Evolutionary conservation across 345 rosid genomes (phyloP).

Genomic region (Euphorbia tirucalli): DNA sequence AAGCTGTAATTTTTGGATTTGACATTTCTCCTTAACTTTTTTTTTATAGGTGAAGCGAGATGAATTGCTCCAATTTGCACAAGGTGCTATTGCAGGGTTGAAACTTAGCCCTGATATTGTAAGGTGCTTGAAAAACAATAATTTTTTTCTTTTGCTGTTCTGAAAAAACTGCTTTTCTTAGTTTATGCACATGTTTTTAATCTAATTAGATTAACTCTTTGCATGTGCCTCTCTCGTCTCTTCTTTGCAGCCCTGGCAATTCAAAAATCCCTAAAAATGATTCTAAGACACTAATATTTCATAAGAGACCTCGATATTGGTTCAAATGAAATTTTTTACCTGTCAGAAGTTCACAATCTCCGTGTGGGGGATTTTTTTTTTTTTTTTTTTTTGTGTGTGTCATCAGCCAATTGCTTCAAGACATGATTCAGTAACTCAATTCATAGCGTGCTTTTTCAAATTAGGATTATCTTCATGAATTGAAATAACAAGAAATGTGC

Average conservation of each 20-base stretch:
- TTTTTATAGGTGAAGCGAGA: conserved; percentile 80
- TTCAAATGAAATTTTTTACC: background rate
- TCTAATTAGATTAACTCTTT: too few species aligned
- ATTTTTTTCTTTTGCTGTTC: conserved; percentile 1
- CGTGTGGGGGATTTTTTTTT: too few species aligned
- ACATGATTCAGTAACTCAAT: background rate
- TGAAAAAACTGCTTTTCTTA: background rate
- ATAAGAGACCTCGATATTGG: background rate
- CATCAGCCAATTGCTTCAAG: background rate
- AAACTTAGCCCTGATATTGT: conserved; percentile 68
- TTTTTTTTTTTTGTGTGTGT: too few species aligned
- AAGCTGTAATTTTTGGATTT: too few species aligned
- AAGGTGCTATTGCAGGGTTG: conserved; percentile 77
- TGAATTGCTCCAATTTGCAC: conserved; percentile 95
- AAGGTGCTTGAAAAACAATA: conserved; percentile 47
- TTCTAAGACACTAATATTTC: background rate
- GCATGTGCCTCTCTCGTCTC: background rate
- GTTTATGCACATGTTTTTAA: conserved; percentile 10
- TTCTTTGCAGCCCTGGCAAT: background rate
- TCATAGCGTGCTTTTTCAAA: conserved; percentile 6
- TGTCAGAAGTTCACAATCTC: background rate
- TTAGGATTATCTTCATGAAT: background rate
- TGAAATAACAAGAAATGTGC: background rate
- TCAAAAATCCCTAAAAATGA: background rate
- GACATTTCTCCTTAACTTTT: background rate